Base-by-base conservation (phyloP, 148 eudicot species). In the Rhododendron ferrugineum region DNA sequence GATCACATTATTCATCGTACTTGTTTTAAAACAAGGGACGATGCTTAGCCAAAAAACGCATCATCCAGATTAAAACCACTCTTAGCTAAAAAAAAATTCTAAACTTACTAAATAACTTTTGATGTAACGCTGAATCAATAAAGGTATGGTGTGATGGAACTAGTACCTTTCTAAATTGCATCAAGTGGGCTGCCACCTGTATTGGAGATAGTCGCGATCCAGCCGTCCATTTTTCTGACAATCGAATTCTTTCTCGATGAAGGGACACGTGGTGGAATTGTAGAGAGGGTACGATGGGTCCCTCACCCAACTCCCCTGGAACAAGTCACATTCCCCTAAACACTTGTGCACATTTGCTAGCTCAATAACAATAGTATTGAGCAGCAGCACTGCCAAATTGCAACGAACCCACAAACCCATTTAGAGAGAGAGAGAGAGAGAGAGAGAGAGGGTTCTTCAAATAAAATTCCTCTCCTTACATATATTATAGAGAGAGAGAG, bases 271-370 rank as follows among this genome's bases (percentile, higher is more conserved):
- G 20, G 84, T 18, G 73, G 82, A 80, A 82, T 90, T 80, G 58
- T 93, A 93, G 5, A 84, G 68, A 20, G 91, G 93, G 44, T 54
- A 73, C 34, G 92, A 90, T 40, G 88, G 82, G 44, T 91, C 93
- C 23, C 70, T 89, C 14, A 89, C 85, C 95, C 95, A 93, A 18
- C 91, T 91, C 28, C 95, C 93, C 40, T 87, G 86, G 87, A 82
- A 92, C 54, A 90, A 89, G 88, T 92, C 90, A 89, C 93, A 92
- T 6, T 22, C 30, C 26, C 36, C 80, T 10, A 42, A 42, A 77
- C 80, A 77, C 50, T 40, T 77, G 28, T 40, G 50, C 28, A 77
- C 26, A 22, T 77, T 77, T 42, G 80, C 80, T 20, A 77, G 30
- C 28, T 77, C 50, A 36, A 40, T 10, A 23, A 44, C 28, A 42